Conservation (phyloP, 2,329 filamentous ascomycete genomes). For the Cyclaneusma minus region DNA sequence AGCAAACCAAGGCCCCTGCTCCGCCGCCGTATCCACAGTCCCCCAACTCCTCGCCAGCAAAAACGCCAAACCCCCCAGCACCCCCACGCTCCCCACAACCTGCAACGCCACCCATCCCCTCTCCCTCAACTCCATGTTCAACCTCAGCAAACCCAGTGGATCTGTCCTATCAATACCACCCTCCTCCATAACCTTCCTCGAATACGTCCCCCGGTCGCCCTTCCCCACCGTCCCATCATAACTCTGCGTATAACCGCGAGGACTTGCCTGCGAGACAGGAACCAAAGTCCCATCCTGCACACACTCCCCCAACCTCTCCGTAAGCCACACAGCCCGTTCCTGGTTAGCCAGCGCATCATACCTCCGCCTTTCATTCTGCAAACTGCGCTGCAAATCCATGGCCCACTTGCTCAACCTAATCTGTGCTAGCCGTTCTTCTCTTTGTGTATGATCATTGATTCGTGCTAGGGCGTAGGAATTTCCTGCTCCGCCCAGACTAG, state of each 20-base stretch:
- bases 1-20: too few relatives aligned
- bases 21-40: too few relatives aligned
- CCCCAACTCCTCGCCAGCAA: conserved; percentile 30
- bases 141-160: conserved; percentile 61
- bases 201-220: conserved; percentile 1
- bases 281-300: conserved; percentile 48
- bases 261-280: conserved; percentile 24
- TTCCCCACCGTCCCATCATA: conserved; percentile 9
- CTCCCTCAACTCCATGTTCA: conserved; percentile 49
- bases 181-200: not conserved
- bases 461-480: conserved; percentile 44
- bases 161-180: conserved; percentile 34
- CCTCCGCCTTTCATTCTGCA: conserved; percentile 55
- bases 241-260: conserved; percentile 7
- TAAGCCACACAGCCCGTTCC: conserved; percentile 55
- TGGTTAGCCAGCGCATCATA: conserved; percentile 47
- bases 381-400: conserved; percentile 59
- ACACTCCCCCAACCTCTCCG: conserved; percentile 49
- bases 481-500: not conserved
- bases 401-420: conserved; percentile 74
- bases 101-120: conserved; percentile 55
- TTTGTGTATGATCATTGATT: conserved; percentile 40
- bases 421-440: conserved; percentile 45
- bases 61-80: conserved; percentile 57
- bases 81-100: conserved; percentile 56